Percentiles rank a stretch among this genome's conserved stretches.
Conservation (phyloP, 2,329 filamentous ascomycete genomes). For the Myriosclerotinia scirpicola region DNA sequence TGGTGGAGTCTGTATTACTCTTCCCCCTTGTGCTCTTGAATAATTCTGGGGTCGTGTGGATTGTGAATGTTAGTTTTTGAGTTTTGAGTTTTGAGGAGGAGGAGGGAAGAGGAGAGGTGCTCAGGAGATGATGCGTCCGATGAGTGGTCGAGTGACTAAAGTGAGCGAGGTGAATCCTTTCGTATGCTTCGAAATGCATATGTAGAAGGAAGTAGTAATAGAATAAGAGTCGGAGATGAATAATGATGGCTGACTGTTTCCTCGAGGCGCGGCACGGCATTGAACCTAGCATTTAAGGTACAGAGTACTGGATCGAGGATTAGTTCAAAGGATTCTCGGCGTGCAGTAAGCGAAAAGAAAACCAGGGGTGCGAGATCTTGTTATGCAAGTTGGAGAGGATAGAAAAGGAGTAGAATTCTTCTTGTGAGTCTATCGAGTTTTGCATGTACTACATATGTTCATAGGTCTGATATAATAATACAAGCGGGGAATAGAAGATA, state of each 20-base stretch:
- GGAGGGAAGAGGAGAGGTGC: too few relatives aligned
- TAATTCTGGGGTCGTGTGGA: too few relatives aligned
- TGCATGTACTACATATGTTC: not conserved
- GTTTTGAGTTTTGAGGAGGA: too few relatives aligned
- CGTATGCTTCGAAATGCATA: too few relatives aligned
- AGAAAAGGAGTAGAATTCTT: conserved; percentile 3
- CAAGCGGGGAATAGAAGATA: not conserved
- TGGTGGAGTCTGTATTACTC: conserved; percentile 3
- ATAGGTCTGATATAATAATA: too few relatives aligned
- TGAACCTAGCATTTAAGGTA: not conserved
- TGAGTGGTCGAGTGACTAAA: too few relatives aligned
- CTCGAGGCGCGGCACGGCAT: not conserved
- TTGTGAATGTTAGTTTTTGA: too few relatives aligned
- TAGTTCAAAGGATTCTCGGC: not conserved
- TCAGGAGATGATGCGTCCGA: too few relatives aligned
- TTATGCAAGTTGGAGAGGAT: conserved; percentile 16
- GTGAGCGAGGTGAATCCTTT: too few relatives aligned
- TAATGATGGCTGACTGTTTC: too few relatives aligned
- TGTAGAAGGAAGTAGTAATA: too few relatives aligned
- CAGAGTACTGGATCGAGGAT: not conserved
- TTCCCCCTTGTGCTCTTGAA: not conserved
- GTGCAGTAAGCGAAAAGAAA: not conserved
- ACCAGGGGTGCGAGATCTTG: conserved; percentile 14
- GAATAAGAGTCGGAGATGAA: too few relatives aligned
- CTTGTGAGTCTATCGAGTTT: not conserved